Evolutionary conservation across 2,329 filamentous ascomycete species (phyloP), one percentile per base, ranked within the genome.

Genomic region (Rhexocercosporidium sp.): DNA sequence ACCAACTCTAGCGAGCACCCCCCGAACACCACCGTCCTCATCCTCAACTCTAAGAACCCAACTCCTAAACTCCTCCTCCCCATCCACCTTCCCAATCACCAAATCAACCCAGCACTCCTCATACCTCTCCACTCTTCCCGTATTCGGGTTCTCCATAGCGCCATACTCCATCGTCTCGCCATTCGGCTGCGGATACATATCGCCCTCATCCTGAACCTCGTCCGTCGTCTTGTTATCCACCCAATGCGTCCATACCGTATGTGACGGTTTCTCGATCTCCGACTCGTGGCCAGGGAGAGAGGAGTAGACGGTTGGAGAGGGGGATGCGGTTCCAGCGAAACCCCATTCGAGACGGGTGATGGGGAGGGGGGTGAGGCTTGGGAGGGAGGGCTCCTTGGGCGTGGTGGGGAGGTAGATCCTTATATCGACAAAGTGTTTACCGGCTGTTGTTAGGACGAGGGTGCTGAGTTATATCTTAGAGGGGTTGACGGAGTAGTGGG

Each of bases 91-190:
- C 14, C 27, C 47, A 41, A 64, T 22, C 20, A 71, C 69, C 7
- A 75, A 37, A 71, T 78, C 77, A 46, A 72, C 68, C 77, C 77
- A 79, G 18, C 75, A 70, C 65, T 79, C 77, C 64, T 78, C 70
- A 65, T 78, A 79, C 3, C 70, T 69, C 27, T 72, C 72, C 25
- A 74, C 66, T 3, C 67, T 53, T 2, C 77, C 77, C 0, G 69
- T 78, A 8, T 63, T 68, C 0, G 74, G 72, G 66, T 78, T 71
- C 1, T 68, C 59, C 69, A 75, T 76, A 1, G 31, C 65, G 1
- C 77, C 77, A 8, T 68, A 71, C 39, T 79, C 77, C 37, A 79
- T 54, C 16, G 75, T 71, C 31, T 74, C 69, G 5, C 73, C 67
- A 29, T 70, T 65, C 11, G 39, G 31, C 54, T 71, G 65, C 1